Evolutionary conservation across 352 stramenopile genomes (phyloP).

Genomic region (Globisporangium perplexum): DNA sequence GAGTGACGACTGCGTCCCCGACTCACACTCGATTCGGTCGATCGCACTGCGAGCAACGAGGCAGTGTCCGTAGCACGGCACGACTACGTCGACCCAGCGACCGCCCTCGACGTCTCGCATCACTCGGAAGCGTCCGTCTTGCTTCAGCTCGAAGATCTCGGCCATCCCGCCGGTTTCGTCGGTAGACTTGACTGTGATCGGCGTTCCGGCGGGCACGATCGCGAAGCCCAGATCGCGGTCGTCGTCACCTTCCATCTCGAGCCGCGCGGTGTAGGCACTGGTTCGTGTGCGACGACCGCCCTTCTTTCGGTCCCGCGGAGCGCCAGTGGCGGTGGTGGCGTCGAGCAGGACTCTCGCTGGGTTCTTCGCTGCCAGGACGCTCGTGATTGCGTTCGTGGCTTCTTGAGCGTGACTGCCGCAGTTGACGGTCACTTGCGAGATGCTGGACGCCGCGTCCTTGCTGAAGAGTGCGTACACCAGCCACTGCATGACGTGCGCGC

Average conservation of each 20-base stretch:
- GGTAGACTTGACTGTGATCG: neutral
- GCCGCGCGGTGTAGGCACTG: neutral
- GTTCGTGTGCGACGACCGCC: too few relatives aligned
- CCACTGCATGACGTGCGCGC: constrained; percentile 1
- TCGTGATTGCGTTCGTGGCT: neutral
- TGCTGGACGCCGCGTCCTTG: neutral
- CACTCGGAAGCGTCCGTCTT: constrained; percentile 3
- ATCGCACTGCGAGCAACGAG: neutral
- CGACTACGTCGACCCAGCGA: constrained; percentile 1
- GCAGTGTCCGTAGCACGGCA: constrained; percentile 1
- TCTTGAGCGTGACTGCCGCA: neutral
- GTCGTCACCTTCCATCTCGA: neutral
- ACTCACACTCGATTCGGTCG: neutral
- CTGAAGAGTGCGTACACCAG: constrained; percentile 5
- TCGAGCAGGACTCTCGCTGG: neutral
- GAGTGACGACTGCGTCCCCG: neutral
- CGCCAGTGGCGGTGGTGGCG: neutral
- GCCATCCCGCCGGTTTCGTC: neutral
- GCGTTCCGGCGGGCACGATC: neutral
- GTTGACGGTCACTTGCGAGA: neutral
- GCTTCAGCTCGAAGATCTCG: neutral
- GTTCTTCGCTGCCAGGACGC: neutral
- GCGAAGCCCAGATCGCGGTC: neutral
- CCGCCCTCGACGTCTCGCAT: constrained; percentile 1
- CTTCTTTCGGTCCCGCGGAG: neutral